These are phyloP conservation scores for Epichloe amarillans DNA, from an alignment of 2,329 filamentous ascomycete genomes.

Conservation along the genomic window DNA sequence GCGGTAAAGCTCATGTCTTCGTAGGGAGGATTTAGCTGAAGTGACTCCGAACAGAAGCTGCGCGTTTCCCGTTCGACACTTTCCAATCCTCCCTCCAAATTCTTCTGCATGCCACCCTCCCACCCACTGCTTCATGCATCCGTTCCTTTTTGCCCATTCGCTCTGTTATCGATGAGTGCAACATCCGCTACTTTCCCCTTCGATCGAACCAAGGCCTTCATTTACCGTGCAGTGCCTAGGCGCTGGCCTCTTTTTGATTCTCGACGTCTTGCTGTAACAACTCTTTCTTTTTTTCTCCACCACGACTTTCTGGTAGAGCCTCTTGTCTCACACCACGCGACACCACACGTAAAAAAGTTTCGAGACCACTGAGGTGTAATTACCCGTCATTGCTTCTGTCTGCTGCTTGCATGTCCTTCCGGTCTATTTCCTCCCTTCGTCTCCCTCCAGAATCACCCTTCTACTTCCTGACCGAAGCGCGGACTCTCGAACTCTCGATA, in stretches of 20 bases:
- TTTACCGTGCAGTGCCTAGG: background rate
- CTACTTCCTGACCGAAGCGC: background rate
- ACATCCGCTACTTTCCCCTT: background rate
- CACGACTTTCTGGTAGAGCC: background rate
- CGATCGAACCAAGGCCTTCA: background rate
- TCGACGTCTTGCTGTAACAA: background rate
- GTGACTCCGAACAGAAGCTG: background rate
- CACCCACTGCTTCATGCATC: constrained; percentile 1
- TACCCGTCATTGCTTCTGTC: constrained; percentile 1
- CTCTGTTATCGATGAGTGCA: background rate
- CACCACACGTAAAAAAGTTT: background rate
- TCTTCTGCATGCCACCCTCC: background rate
- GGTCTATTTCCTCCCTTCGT: background rate
- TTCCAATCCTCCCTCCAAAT: background rate
- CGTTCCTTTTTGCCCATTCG: background rate
- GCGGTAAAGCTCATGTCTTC: too few species aligned
- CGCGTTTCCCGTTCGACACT: background rate
- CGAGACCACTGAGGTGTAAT: background rate
- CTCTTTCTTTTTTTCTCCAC: background rate
- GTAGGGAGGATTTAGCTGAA: background rate
- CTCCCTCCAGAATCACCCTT: background rate
- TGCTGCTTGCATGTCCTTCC: background rate
- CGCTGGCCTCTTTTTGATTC: background rate
- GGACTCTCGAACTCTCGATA: constrained; percentile 1
- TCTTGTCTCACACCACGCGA: background rate